phyloP scores from a whole-genome alignment of 768 basidiomycete genomes.

The Tricholomella constricta region DNA sequence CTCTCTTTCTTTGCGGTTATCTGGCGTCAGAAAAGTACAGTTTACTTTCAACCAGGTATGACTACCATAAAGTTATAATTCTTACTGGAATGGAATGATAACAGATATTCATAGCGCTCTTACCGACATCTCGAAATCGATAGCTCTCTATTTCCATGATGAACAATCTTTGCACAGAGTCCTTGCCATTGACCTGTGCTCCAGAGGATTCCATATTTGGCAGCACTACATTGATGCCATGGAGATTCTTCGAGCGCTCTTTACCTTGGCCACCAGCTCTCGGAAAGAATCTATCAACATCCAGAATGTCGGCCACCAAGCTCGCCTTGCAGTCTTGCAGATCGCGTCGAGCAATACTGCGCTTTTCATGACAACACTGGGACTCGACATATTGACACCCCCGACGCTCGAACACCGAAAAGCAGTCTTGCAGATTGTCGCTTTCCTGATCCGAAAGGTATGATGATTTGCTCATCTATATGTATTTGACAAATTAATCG shows the following conservation, averaged over 20 bases:
- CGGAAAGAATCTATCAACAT: constrained; percentile 69
- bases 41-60: constrained; percentile 71
- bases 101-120: constrained; percentile 54
- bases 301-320: constrained; percentile 75
- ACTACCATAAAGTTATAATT: background rate
- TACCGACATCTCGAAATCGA: constrained; percentile 82
- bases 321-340: constrained; percentile 79
- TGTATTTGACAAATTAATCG: background rate
- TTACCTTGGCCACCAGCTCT: constrained; percentile 72
- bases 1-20: constrained; percentile 81
- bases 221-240: constrained; percentile 92
- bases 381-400: constrained; percentile 84
- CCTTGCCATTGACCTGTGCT: constrained; percentile 86
- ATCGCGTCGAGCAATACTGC: constrained; percentile 84
- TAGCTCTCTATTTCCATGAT: constrained; percentile 76
- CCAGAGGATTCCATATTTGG: constrained; percentile 92
- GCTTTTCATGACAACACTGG: constrained; percentile 92
- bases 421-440: constrained; percentile 90
- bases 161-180: constrained; percentile 64
- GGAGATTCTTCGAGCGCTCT: constrained; percentile 83
- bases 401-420: constrained; percentile 76
- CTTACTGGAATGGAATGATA: constrained; percentile 1
- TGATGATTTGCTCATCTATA: too few relatives aligned
- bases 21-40: constrained; percentile 81
- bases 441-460: constrained; percentile 91